Conservation (phyloP, 768 basidiomycete genomes). For the Candolleomyces eurysporus region DNA sequence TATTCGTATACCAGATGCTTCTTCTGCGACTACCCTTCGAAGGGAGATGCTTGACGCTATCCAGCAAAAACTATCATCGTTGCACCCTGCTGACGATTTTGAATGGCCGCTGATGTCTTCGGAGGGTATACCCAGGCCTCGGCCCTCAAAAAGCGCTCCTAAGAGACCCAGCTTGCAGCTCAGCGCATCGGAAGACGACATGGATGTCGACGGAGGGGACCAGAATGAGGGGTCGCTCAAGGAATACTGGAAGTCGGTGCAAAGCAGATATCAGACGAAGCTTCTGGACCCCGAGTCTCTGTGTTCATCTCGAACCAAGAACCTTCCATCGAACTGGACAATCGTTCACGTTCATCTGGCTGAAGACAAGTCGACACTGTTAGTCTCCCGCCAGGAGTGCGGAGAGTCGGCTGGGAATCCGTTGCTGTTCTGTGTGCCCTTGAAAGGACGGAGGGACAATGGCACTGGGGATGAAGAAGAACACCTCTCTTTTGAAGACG, state of each 20-base stretch:
- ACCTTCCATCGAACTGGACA: conserved; percentile 77
- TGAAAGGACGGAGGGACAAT: conserved; percentile 78
- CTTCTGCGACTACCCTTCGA: conserved; percentile 73
- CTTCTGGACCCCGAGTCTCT: conserved; percentile 39
- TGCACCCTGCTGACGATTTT: conserved; percentile 54
- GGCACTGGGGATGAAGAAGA: conserved; percentile 64
- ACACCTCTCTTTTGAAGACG: conserved; percentile 73
- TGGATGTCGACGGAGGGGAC: conserved; percentile 36
- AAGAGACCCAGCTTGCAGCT: conserved; percentile 3
- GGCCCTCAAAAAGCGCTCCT: conserved; percentile 15
- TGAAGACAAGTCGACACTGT: conserved; percentile 78
- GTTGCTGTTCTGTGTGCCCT: conserved; percentile 84
- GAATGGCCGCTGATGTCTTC: conserved; percentile 64
- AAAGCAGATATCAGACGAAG: conserved; percentile 52
- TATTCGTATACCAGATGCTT: conserved; percentile 51
- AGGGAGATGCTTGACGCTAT: conserved; percentile 87
- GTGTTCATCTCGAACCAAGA: conserved; percentile 37
- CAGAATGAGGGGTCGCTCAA: conserved; percentile 35
- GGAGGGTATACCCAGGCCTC: conserved; percentile 41
- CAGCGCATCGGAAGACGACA: conserved; percentile 16
- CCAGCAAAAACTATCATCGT: conserved; percentile 58
- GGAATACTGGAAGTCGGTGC: conserved; percentile 63
- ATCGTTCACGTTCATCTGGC: conserved; percentile 82
- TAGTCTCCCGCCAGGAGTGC: conserved; percentile 72
- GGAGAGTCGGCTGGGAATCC: conserved; percentile 47